Conservation (phyloP, 2,329 filamentous ascomycete genomes). For the Pyrenophora graminea region DNA sequence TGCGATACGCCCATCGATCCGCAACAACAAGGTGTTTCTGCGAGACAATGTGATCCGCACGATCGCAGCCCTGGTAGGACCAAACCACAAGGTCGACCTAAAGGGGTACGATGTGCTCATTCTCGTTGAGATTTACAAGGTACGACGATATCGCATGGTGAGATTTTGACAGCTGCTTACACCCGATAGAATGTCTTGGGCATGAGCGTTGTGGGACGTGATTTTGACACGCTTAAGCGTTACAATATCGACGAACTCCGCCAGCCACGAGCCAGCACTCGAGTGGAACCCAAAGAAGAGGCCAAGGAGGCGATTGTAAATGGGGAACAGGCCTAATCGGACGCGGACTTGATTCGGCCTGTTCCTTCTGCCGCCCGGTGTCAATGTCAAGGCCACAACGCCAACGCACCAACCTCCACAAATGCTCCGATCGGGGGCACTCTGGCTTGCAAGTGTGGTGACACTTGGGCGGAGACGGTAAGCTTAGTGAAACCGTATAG, state of each 20-base stretch:
- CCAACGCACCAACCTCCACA: constrained; percentile 12
- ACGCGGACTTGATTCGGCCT: constrained; percentile 3
- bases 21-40: constrained; percentile 71
- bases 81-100: constrained; percentile 76
- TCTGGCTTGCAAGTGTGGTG: constrained; percentile 24
- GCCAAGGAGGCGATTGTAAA: constrained; percentile 4
- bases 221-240: constrained; percentile 74
- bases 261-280: constrained; percentile 46
- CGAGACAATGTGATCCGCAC: constrained; percentile 72
- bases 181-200: constrained; percentile 68
- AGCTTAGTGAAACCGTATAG: constrained; percentile 17
- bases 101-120: constrained; percentile 77
- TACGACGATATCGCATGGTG: constrained; percentile 51
- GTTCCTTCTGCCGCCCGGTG: constrained; percentile 1
- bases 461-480: constrained; percentile 14
- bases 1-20: constrained; percentile 78
- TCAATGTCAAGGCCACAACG: constrained; percentile 5
- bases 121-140: constrained; percentile 79
- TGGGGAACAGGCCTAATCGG: constrained; percentile 32
- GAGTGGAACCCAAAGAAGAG: constrained; percentile 5
- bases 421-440: constrained; percentile 21
- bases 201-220: constrained; percentile 75
- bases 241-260: constrained; percentile 80
- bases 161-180: constrained; percentile 25
- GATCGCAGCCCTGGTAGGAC: constrained; percentile 68